Evolutionary conservation across 2,329 filamentous ascomycete genomes (phyloP).

Genomic region (Plenodomus biglobosus): DNA sequence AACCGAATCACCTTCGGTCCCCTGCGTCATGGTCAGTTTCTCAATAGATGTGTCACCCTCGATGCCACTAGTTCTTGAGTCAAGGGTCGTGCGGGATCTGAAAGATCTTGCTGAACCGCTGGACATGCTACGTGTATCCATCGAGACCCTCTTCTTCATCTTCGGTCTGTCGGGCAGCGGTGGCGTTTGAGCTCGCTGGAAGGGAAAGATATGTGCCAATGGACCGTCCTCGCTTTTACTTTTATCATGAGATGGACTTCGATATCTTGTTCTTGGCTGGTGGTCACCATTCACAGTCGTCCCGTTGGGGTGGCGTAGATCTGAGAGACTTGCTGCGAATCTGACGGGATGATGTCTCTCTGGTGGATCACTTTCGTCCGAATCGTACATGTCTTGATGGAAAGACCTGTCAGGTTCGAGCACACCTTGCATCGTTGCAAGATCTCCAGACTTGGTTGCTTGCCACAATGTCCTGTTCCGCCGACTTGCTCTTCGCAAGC

Average conservation of each 20-base stretch:
- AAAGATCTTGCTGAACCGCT: conserved; percentile 83
- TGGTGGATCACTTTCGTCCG: conserved; percentile 30
- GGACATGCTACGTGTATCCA: conserved; percentile 88
- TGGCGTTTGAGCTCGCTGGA: conserved; percentile 64
- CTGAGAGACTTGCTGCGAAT: conserved; percentile 36
- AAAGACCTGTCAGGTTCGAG: conserved; percentile 67
- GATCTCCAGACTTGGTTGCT: conserved; percentile 73
- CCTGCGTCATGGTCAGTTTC: conserved; percentile 71
- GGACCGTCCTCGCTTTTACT: conserved; percentile 41
- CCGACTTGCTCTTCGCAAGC: conserved; percentile 78
- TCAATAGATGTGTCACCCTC: conserved; percentile 88
- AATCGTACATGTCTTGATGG: conserved; percentile 33
- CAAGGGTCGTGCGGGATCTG: conserved; percentile 75
- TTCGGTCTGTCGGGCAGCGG: conserved; percentile 54
- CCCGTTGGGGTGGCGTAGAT: conserved; percentile 28
- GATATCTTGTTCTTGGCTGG: conserved; percentile 20
- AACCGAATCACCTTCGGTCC: conserved; percentile 75
- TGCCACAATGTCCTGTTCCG: conserved; percentile 88
- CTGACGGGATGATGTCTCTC: conserved; percentile 32
- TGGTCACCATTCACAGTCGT: conserved; percentile 36
- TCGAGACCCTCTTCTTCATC: conserved; percentile 74
- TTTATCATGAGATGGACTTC: conserved; percentile 22
- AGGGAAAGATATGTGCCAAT: conserved; percentile 87
- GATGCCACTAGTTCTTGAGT: conserved; percentile 63
- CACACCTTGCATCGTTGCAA: conserved; percentile 73